Conservation (phyloP, 2,329 filamentous ascomycete species). For the Claviceps digitariae region DNA sequence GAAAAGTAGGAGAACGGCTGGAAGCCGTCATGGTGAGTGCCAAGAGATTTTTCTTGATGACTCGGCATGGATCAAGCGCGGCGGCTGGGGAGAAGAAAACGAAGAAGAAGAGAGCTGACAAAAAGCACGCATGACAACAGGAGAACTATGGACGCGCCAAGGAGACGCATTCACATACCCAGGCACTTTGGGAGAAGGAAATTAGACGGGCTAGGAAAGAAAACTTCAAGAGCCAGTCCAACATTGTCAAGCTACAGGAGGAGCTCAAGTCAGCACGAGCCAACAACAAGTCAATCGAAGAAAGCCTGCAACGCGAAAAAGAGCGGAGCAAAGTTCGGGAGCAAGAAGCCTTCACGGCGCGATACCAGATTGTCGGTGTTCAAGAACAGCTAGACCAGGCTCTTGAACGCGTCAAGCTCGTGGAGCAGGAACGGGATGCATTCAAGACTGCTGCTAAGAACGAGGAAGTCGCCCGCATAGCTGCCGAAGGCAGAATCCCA, state of each 20-base stretch:
- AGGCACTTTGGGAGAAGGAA: conserved; percentile 61
- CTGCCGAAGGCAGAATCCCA: conserved; percentile 56
- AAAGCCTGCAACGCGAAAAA: conserved; percentile 49
- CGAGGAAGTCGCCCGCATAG: conserved; percentile 59
- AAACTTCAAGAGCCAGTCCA: conserved; percentile 60
- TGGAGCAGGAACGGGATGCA: conserved; percentile 63
- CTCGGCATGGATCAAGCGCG: too few species aligned
- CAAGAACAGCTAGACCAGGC: conserved; percentile 55
- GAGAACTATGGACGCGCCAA: conserved; percentile 58
- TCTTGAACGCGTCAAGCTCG: conserved; percentile 46
- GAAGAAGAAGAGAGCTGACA: neutral
- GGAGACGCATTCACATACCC: conserved; percentile 53
- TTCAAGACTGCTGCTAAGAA: conserved; percentile 59
- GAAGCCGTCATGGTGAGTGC: conserved; percentile 54
- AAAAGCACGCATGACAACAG: conserved; percentile 25
- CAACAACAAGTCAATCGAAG: conserved; percentile 40
- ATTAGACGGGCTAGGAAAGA: conserved; percentile 57
- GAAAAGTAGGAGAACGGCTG: conserved; percentile 50
- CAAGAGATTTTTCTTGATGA: neutral
- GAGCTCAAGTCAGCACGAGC: conserved; percentile 51
- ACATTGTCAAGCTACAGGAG: conserved; percentile 57
- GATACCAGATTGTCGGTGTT: conserved; percentile 50
- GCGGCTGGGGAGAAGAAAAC: too few species aligned
- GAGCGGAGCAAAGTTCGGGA: conserved; percentile 47
- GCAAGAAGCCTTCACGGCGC: conserved; percentile 54